Conservation (phyloP, 495 filamentous ascomycete species). For the Penicillium coprophilum region DNA sequence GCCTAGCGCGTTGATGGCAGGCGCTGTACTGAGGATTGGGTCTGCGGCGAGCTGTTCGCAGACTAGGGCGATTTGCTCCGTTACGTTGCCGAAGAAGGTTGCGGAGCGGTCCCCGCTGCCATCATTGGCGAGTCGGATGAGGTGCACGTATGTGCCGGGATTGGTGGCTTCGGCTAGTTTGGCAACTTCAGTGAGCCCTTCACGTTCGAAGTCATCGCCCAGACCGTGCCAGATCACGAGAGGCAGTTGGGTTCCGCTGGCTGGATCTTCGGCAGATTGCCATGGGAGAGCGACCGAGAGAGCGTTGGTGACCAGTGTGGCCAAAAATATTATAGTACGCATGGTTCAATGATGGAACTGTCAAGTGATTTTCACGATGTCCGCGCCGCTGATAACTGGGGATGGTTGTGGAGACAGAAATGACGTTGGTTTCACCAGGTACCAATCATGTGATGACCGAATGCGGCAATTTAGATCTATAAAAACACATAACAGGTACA, state of each 20-base stretch:
- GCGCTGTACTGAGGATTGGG: constrained; percentile 75
- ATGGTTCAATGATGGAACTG: constrained; percentile 7
- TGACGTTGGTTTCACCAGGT: constrained; percentile 2
- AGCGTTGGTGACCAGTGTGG: constrained; percentile 16
- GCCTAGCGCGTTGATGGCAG: constrained; percentile 84
- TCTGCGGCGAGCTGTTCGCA: constrained; percentile 77
- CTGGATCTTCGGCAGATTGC: not conserved
- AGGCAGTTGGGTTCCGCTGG: constrained; percentile 59
- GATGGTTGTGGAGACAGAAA: constrained; percentile 1
- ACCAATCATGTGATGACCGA: constrained; percentile 9
- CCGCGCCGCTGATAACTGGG: constrained; percentile 4
- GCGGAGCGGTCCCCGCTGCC: constrained; percentile 67
- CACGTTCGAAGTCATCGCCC: constrained; percentile 66
- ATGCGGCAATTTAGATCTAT: not conserved
- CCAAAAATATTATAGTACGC: constrained; percentile 18
- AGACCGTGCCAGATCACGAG: constrained; percentile 94
- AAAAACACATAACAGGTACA: not conserved
- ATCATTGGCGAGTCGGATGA: constrained; percentile 71
- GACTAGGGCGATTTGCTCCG: constrained; percentile 71
- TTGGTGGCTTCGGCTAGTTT: constrained; percentile 66
- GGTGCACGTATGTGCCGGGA: constrained; percentile 82
- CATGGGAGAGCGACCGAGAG: constrained; percentile 21
- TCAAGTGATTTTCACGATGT: not conserved
- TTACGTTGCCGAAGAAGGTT: constrained; percentile 90
- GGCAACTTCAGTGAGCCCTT: constrained; percentile 68